Base-by-base conservation (phyloP, 352 stramenopile species). In the Phytophthora litchii region DNA sequence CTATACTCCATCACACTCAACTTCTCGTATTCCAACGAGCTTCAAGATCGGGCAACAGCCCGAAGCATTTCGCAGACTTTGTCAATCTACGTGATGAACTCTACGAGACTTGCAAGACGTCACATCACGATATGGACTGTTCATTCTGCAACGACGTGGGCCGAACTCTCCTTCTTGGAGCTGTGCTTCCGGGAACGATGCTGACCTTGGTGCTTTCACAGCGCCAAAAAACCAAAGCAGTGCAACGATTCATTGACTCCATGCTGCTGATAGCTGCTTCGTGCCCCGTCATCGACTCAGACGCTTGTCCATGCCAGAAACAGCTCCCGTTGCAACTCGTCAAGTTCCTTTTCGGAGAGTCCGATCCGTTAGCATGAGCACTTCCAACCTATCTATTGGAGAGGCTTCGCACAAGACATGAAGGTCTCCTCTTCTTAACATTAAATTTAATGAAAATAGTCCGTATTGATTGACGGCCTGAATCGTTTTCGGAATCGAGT, bases 41-140 rank as follows among this genome's bases (percentile, higher is more conserved):
- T 13, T 45, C 21, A 60, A 51, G 12, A 13, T n/a, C 14, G 32
- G 19, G 34, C 29, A 51, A 14, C 43, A 56, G 1, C 43, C 40
- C 3, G 61, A 55, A 53, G 40, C 12, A 31, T 12, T 66, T 83
- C 4, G 37, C 46, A 12, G 66, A 85, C 17, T 60, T 85, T 10
- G 56, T 70, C 11, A 37, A 44, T 20, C 67, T 85, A 6, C 76
- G 76, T 0, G 57, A 78, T 44, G 50, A 70, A 38, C 40, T 73
- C 8, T 73, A 64, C 42, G 41, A 70, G 9, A 60, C 37, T 0
- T 56, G 35, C 48, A 55, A 45, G 27, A 29, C 11, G 17, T 40
- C 44, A 9, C 54, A 76, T 40, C 29, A 42, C 4, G 31, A 49
- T n/a, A 27, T 43, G 16, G 23, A 46, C 37, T 83, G 74, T 50